Percentiles rank a stretch among this genome's conserved stretches.
These are phyloP conservation scores for Antitrichia curtipendula DNA, from an alignment of 225 moss, liverwort and hornwort species.

Conservation along the genomic window DNA sequence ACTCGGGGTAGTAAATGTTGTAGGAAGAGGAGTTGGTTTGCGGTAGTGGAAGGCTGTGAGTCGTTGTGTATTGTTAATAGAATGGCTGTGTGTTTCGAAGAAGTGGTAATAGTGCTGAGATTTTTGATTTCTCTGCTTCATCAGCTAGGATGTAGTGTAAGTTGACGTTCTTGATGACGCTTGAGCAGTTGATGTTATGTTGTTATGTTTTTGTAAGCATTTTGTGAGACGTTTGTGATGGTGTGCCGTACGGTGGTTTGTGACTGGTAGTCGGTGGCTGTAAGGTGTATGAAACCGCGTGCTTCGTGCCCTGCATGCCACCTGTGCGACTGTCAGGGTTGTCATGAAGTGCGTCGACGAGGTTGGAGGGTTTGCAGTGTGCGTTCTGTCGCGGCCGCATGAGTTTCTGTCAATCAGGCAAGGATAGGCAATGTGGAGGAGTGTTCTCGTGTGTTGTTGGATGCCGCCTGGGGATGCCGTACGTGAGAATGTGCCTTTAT, in stretches of 20 bases:
- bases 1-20: neutral
- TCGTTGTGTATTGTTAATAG: neutral
- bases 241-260: neutral
- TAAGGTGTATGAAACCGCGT: neutral
- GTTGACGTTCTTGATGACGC: neutral
- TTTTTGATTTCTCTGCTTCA: neutral
- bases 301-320: neutral
- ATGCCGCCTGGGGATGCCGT: neutral
- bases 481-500: neutral
- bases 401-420: neutral
- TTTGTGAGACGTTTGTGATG: neutral
- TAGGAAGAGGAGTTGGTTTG: neutral
- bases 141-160: neutral
- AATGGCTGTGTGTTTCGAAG: neutral
- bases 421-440: neutral
- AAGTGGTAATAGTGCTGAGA: neutral
- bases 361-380: neutral
- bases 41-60: neutral
- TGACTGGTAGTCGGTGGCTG: neutral
- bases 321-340: neutral
- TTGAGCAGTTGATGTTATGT: neutral
- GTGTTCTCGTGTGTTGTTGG: neutral
- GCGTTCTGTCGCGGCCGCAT: neutral
- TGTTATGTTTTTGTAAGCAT: neutral
- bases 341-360: neutral